Percentiles rank a stretch among this genome's conserved stretches.
phyloP scores from a whole-genome alignment of 148 eudicot genomes.

The Vaccinium macrocarpon region DNA sequence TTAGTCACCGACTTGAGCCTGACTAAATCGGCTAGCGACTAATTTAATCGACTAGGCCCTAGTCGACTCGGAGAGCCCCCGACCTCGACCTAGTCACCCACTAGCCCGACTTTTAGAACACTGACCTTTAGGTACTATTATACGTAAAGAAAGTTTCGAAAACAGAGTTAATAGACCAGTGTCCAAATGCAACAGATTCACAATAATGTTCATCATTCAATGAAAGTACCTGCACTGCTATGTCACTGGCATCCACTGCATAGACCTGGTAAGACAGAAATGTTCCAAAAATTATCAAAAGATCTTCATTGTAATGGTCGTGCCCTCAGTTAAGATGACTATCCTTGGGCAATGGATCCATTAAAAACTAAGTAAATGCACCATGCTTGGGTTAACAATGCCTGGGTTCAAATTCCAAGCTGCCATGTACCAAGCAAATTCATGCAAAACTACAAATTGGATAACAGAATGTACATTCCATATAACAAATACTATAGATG shows the following conservation, averaged over 20 bases:
- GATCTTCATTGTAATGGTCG: background rate
- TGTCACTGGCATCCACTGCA: slow-evolving; percentile 98
- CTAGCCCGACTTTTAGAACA: too few relatives aligned
- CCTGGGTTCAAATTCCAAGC: background rate
- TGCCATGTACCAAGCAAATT: background rate
- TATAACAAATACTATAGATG: too few relatives aligned
- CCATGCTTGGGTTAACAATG: too few relatives aligned
- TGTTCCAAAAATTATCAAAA: slow-evolving; percentile 12
- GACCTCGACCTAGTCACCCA: too few relatives aligned
- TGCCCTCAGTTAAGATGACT: slow-evolving; percentile 2
- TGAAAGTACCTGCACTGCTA: slow-evolving; percentile 79
- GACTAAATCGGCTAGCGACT: too few relatives aligned
- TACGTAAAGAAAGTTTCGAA: background rate
- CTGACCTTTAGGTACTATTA: background rate
- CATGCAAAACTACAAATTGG: background rate
- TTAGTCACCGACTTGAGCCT: too few relatives aligned
- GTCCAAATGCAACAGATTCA: background rate
- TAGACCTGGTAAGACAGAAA: slow-evolving; percentile 61
- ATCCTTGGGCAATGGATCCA: background rate
- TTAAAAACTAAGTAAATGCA: background rate
- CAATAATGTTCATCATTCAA: slow-evolving; percentile 1
- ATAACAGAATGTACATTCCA: background rate
- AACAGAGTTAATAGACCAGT: slow-evolving; percentile 3
- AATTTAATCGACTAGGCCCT: too few relatives aligned
- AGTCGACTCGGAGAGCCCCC: too few relatives aligned